phyloP scores from a whole-genome alignment of 2,329 filamentous ascomycete species.

The Cladosporium oxysporum region DNA sequence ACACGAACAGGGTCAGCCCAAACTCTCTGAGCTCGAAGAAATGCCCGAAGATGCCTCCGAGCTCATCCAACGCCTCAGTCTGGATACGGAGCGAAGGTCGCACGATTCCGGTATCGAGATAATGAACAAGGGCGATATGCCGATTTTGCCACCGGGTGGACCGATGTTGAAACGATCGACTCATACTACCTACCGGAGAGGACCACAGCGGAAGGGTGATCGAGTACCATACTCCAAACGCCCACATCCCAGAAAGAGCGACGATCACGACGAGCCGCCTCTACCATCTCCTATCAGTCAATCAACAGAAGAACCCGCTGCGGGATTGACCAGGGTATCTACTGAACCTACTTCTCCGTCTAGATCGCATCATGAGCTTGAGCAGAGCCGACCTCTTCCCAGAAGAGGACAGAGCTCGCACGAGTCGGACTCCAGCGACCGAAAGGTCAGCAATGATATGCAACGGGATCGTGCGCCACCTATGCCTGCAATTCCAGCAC shows the following conservation, averaged over 20 bases:
- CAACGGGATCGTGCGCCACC: constrained; percentile 9
- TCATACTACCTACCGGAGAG: constrained; percentile 85
- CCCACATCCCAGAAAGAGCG: constrained; percentile 61
- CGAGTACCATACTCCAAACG: constrained; percentile 75
- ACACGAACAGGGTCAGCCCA: constrained; percentile 58
- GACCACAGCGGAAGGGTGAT: constrained; percentile 79
- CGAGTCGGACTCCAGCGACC: constrained; percentile 7
- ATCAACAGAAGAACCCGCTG: constrained; percentile 47
- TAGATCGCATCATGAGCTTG: constrained; percentile 30
- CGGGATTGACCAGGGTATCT: constrained; percentile 63
- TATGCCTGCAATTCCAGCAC: constrained; percentile 18
- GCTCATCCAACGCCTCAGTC: constrained; percentile 70
- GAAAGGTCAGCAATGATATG: neutral
- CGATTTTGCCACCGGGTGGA: constrained; percentile 77
- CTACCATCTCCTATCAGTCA: constrained; percentile 48
- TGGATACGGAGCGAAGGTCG: constrained; percentile 43
- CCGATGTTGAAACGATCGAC: constrained; percentile 86
- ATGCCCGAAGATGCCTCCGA: constrained; percentile 78
- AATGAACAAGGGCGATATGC: constrained; percentile 67
- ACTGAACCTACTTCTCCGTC: constrained; percentile 65
- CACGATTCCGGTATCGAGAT: constrained; percentile 41
- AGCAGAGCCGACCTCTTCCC: neutral
- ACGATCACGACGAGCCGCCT: constrained; percentile 56
- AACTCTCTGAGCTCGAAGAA: constrained; percentile 65
- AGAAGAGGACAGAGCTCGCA: constrained; percentile 12